phyloP scores from a whole-genome alignment of 331 rosid species.

The Quercus tomentella region DNA sequence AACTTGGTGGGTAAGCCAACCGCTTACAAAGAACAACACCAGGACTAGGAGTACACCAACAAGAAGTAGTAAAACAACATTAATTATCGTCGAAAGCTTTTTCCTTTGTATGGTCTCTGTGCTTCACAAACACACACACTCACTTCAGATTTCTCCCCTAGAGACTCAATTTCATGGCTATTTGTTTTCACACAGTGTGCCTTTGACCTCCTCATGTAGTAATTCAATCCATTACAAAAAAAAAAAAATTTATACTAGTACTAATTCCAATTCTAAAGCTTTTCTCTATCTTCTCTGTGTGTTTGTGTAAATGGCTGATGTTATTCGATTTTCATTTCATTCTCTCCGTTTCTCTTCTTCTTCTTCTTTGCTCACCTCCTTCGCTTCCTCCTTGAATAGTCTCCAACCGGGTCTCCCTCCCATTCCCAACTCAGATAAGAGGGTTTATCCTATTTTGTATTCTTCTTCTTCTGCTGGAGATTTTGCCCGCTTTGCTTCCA shows the following conservation, averaged over 20 bases:
- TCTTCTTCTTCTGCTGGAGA: slow-evolving; percentile 30
- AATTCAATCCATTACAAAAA: not conserved
- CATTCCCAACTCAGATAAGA: slow-evolving; percentile 21
- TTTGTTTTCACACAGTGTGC: not conserved
- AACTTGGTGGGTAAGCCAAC: not conserved
- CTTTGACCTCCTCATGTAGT: slow-evolving; percentile 23
- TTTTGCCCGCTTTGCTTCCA: slow-evolving; percentile 33
- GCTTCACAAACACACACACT: not conserved
- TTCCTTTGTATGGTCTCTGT: not conserved
- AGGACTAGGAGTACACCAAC: not conserved
- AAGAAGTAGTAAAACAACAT: not conserved
- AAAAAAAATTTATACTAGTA: no score
- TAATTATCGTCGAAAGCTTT: not conserved
- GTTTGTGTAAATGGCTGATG: slow-evolving; percentile 65
- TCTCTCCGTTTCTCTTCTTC: slow-evolving; percentile 48
- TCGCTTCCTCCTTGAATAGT: slow-evolving; percentile 35
- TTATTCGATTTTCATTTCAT: slow-evolving; percentile 49
- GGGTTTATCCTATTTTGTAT: slow-evolving; percentile 32
- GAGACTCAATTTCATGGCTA: not conserved
- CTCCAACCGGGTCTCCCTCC: slow-evolving; percentile 36
- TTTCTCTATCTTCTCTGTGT: not conserved
- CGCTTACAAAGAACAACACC: not conserved
- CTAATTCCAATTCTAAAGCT: not conserved
- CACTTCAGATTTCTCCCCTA: not conserved
- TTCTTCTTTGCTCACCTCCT: slow-evolving; percentile 38